Conservation (phyloP, 192 early-diverging fungal genomes). For the Backusella australiensis region DNA sequence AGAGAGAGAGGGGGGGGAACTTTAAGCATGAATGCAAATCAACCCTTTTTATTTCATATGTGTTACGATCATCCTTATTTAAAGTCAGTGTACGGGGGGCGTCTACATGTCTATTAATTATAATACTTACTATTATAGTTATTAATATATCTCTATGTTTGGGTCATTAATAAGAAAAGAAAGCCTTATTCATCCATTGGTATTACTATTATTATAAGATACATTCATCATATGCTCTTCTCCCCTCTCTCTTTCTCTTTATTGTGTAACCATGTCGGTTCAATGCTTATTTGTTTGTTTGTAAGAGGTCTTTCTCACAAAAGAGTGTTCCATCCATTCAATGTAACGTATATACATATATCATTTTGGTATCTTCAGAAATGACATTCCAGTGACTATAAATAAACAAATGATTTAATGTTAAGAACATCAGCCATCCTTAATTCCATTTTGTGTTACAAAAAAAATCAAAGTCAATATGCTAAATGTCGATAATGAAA, state of each 20-base stretch:
- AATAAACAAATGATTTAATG: too few relatives aligned
- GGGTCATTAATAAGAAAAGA: not conserved
- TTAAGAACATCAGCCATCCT: too few relatives aligned
- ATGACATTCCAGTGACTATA: too few relatives aligned
- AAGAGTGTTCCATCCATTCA: too few relatives aligned
- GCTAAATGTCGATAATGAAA: too few relatives aligned
- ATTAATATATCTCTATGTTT: not conserved
- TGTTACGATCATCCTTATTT: not conserved
- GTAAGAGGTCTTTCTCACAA: not conserved
- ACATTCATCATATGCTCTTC: not conserved
- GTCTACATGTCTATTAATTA: not conserved
- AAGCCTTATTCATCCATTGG: not conserved
- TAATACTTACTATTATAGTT: not conserved
- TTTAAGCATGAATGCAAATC: not conserved
- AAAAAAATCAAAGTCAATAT: too few relatives aligned
- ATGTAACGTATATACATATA: too few relatives aligned
- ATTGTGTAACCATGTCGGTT: not conserved
- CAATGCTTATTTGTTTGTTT: not conserved
- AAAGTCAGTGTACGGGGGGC: not conserved
- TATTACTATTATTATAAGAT: not conserved
- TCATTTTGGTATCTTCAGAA: too few relatives aligned
- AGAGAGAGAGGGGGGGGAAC: not conserved
- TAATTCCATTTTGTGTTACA: too few relatives aligned
- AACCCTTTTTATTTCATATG: not conserved
- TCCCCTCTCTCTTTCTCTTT: not conserved